A percentile compares a stretch with the other conserved stretches of the same genome.
phyloP scores from a whole-genome alignment of 2,329 filamentous ascomycete species.

The Helotiales sp. region DNA sequence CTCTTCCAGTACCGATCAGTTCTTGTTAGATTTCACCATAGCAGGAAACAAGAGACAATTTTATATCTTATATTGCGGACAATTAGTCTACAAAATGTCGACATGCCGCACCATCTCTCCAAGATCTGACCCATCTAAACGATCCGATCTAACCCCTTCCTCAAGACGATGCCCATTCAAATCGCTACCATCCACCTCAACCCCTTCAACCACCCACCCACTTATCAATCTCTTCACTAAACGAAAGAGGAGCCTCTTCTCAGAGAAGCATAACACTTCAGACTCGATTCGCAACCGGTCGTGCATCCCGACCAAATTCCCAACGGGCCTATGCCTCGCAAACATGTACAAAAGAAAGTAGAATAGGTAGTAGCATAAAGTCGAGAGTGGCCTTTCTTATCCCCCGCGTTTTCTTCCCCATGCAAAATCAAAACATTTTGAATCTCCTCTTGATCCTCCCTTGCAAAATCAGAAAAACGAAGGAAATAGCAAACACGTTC shows the following conservation, averaged over 20 bases:
- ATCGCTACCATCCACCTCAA: neutral
- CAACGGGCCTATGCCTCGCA: neutral
- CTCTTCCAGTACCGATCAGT: too few relatives aligned
- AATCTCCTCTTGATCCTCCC: neutral
- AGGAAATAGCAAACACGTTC: slow-evolving; percentile 7
- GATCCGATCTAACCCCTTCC: neutral
- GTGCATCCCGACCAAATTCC: neutral
- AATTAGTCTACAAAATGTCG: slow-evolving; percentile 2
- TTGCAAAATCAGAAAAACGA: slow-evolving; percentile 5
- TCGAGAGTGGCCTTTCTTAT: neutral
- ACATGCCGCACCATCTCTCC: slow-evolving; percentile 4
- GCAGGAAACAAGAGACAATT: neutral
- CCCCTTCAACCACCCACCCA: neutral
- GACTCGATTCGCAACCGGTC: neutral
- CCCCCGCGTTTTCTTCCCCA: neutral
- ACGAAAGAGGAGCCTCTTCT: neutral
- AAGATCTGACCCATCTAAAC: neutral
- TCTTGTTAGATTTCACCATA: too few relatives aligned
- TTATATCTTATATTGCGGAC: slow-evolving; percentile 8
- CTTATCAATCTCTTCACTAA: neutral
- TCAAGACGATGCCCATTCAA: neutral
- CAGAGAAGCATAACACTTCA: neutral
- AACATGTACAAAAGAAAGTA: slow-evolving; percentile 3
- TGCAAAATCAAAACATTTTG: neutral
- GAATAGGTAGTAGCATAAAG: neutral